phyloP scores from a whole-genome alignment of 495 filamentous ascomycete species.

The Elaphomyces granulatus region DNA sequence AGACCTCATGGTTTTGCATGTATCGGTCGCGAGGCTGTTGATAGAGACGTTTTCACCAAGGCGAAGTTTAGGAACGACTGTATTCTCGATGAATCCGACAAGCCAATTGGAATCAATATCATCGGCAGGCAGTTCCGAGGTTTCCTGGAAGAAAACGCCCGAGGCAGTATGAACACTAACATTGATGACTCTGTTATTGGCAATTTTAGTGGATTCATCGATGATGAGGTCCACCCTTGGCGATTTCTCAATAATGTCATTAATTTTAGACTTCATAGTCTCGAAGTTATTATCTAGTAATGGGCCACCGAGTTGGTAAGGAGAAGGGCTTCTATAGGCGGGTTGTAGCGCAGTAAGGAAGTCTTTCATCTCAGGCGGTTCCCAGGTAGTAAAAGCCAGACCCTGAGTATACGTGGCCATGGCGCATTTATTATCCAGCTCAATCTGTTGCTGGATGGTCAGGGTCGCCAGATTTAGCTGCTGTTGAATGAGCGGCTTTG shows the following conservation, averaged over 20 bases:
- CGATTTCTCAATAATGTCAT: background rate
- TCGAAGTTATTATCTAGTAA: background rate
- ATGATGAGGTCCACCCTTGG: background rate
- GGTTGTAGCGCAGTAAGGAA: background rate
- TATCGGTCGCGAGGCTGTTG: background rate
- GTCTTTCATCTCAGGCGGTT: background rate
- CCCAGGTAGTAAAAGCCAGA: background rate
- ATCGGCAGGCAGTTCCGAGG: background rate
- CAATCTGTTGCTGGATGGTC: background rate
- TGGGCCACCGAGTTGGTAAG: background rate
- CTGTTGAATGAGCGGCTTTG: background rate
- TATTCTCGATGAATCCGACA: background rate
- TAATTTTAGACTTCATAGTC: background rate
- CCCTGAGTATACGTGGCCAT: background rate
- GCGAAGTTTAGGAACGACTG: background rate
- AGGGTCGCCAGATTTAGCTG: background rate
- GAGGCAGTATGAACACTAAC: background rate
- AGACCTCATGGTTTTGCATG: background rate
- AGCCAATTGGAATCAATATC: background rate
- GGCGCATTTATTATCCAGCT: background rate
- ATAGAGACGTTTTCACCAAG: background rate
- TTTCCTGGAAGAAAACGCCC: background rate
- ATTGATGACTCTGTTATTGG: background rate
- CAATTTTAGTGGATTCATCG: background rate
- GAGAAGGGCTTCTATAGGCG: background rate